Evolutionary conservation across 139 green algal species (phyloP), one percentile per base, ranked within the genome.

Genomic region (Diplosphaera chodatii): DNA sequence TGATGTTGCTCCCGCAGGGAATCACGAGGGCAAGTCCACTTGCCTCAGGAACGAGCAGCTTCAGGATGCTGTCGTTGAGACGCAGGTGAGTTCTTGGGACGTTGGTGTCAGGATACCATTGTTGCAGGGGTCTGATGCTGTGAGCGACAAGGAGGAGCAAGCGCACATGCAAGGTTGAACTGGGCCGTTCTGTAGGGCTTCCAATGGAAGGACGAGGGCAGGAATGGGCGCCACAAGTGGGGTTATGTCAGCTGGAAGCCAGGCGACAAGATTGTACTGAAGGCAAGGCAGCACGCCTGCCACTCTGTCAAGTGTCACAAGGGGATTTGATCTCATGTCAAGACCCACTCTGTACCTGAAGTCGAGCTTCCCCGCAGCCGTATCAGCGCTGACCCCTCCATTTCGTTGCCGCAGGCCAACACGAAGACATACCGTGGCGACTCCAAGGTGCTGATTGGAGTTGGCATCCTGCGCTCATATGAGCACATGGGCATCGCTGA

Each of bases 401-500:
- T n/a, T n/a, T n/a, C n/a, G n/a, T n/a, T n/a, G n/a, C 48, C 18
- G 48, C 48, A 59, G 48, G 48, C 48, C 48, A 59, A 59, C 48
- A 59, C 48, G 3, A 23, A 25, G 48, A 59, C 48, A 59, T 59
- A 59, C 48, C 48, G 48, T 18, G 48, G 48, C 10, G 18, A 59
- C 16, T 59, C 48, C 8, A 23, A 27, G 48, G 48, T 59, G 10
- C 48, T 59, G 16, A 59, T 59, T 18, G 48, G 48, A 3, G 48
- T 59, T 3, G 48, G 48, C 48, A 59, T 59, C 48, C 48, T 59
- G 16, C 13, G 18, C 16, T 59, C 48, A 10, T 59, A 59, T 25
- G 48, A 59, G 48, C 48, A 59, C 48, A 59, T 59, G 48, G 48
- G 48, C 48, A 59, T 59, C 25, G 48, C 48, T n/a, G 48, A 59